Percentiles rank a stretch among this genome's conserved stretches.
phyloP scores from a whole-genome alignment of 2,329 filamentous ascomycete genomes.

The Ustilaginoidea virens region DNA sequence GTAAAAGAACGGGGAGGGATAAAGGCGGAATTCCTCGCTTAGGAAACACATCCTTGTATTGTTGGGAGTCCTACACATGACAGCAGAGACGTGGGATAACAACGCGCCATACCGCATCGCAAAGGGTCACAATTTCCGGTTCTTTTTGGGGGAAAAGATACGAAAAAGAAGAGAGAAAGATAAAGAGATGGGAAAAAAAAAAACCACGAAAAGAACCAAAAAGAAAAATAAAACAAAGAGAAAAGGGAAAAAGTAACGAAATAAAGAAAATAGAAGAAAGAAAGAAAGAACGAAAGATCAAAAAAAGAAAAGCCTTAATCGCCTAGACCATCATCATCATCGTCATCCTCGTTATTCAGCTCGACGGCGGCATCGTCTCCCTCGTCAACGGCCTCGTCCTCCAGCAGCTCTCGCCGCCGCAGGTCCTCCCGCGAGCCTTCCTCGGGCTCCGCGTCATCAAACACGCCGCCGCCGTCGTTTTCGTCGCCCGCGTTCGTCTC shows the following conservation, averaged over 20 bases:
- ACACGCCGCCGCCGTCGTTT: conserved; percentile 25
- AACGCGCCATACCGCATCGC: too few relatives aligned
- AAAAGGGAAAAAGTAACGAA: background rate
- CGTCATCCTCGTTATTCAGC: conserved; percentile 21
- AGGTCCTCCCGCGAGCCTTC: conserved; percentile 46
- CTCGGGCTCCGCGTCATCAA: conserved; percentile 35
- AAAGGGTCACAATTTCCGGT: too few relatives aligned
- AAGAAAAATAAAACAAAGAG: background rate
- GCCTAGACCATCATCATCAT: conserved; percentile 30
- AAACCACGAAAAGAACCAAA: background rate
- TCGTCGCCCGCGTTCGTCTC: conserved; percentile 25
- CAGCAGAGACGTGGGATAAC: too few relatives aligned
- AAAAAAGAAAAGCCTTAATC: conserved; percentile 16
- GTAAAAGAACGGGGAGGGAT: too few relatives aligned
- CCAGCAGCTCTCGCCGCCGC: conserved; percentile 36
- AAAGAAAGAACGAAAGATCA: background rate
- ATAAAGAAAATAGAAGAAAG: background rate
- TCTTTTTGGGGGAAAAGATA: too few relatives aligned
- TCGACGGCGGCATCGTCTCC: conserved; percentile 15
- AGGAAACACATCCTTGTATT: too few relatives aligned
- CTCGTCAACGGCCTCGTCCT: conserved; percentile 27
- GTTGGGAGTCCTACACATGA: too few relatives aligned
- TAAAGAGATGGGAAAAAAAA: background rate
- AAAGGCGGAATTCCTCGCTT: too few relatives aligned
- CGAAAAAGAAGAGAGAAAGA: background rate